Evolutionary conservation across 2,329 filamentous ascomycete species (phyloP).

Genomic region (Curvularia verruculosa): DNA sequence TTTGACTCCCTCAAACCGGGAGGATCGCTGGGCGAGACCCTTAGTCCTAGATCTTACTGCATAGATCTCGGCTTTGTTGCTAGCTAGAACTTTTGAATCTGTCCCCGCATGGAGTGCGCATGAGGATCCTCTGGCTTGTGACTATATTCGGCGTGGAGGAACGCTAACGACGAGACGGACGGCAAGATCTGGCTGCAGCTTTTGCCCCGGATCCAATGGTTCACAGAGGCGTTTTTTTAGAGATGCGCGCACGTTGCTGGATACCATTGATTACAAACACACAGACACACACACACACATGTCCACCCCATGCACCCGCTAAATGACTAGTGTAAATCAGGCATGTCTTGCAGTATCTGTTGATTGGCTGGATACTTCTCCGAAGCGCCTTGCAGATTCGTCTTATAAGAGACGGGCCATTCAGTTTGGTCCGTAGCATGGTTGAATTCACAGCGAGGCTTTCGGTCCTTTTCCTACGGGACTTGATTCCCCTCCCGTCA

Average conservation of each 20-base stretch:
- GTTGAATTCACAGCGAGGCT: not conserved
- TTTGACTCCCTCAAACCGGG: not conserved
- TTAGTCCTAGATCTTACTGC: not conserved
- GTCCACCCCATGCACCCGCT: not conserved
- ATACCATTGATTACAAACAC: not conserved
- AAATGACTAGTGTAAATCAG: not conserved
- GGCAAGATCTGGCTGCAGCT: not conserved
- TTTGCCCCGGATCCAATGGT: not conserved
- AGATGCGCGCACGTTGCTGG: not conserved
- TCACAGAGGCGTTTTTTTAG: not conserved
- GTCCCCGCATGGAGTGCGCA: not conserved
- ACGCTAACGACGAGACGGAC: not conserved
- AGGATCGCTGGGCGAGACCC: not conserved
- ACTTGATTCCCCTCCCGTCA: not conserved
- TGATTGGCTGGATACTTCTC: conserved; percentile 3
- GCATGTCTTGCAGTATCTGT: not conserved
- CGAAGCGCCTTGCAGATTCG: not conserved
- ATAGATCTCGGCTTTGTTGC: not conserved
- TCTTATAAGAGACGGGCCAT: not conserved
- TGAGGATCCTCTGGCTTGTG: not conserved
- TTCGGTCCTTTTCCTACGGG: not conserved
- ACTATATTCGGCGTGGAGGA: not conserved
- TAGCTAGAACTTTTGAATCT: not conserved
- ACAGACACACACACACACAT: not conserved
- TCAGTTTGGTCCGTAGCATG: not conserved